Evolutionary conservation across 2,329 filamentous ascomycete species (phyloP).

Genomic region (Metarhizium brunneum): DNA sequence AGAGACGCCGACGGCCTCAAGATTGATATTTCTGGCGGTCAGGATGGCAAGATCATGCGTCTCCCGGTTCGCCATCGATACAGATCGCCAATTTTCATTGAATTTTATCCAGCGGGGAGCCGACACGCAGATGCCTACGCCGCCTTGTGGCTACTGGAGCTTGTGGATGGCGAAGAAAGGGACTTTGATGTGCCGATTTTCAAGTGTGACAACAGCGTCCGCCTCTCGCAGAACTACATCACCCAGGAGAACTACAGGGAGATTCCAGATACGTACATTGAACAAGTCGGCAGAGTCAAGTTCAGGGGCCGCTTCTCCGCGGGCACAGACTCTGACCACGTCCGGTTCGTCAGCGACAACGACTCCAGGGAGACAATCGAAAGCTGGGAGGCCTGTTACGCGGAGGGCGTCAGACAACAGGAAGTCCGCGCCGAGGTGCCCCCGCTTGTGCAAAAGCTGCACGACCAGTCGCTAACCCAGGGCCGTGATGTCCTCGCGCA

Average conservation of each 20-base stretch:
- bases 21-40: slow-evolving; percentile 39
- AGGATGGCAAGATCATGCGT: slow-evolving; percentile 42
- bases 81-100: slow-evolving; percentile 80
- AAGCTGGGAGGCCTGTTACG: slow-evolving; percentile 84
- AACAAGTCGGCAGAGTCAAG: slow-evolving; percentile 70
- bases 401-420: slow-evolving; percentile 71
- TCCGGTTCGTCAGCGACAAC: slow-evolving; percentile 76
- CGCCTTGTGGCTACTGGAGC: slow-evolving; percentile 74
- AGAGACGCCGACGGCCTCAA: slow-evolving; percentile 44
- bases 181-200: slow-evolving; percentile 86
- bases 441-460: slow-evolving; percentile 60
- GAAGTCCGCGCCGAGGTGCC: slow-evolving; percentile 68
- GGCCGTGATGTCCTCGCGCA: slow-evolving; percentile 73
- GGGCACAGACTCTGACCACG: slow-evolving; percentile 80
- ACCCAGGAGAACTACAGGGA: slow-evolving; percentile 64
- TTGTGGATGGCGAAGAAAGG: slow-evolving; percentile 69
- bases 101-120: slow-evolving; percentile 64
- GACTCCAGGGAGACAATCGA: slow-evolving; percentile 88
- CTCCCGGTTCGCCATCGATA: slow-evolving; percentile 88
- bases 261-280: slow-evolving; percentile 65
- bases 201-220: slow-evolving; percentile 64
- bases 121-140: slow-evolving; percentile 67
- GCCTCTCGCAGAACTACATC: slow-evolving; percentile 87
- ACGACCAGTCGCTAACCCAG: slow-evolving; percentile 71
- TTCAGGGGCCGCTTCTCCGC: slow-evolving; percentile 81